phyloP scores from a whole-genome alignment of 1,139 yeast genomes.

The Geotrichum carabidarum region DNA sequence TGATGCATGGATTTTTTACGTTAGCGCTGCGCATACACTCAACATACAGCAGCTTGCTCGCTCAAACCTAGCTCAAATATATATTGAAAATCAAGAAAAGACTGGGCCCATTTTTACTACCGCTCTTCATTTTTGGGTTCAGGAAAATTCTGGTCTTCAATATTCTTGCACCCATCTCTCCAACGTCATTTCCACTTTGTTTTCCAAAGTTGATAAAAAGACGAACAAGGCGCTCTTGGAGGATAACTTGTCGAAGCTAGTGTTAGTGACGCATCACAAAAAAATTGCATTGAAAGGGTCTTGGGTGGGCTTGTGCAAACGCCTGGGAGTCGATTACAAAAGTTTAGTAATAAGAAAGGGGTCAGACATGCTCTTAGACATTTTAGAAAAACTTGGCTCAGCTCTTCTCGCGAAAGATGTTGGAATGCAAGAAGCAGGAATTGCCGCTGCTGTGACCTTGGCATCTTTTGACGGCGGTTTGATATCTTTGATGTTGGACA shows the following conservation, averaged over 20 bases:
- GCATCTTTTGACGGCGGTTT: slow-evolving; percentile 64
- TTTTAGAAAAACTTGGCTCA: slow-evolving; percentile 25
- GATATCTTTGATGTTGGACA: slow-evolving; percentile 44
- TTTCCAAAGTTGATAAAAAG: neutral
- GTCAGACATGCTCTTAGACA: slow-evolving; percentile 38
- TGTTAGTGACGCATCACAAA: slow-evolving; percentile 53
- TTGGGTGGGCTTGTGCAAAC: slow-evolving; percentile 77
- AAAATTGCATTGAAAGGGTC: slow-evolving; percentile 45
- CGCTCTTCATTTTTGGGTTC: slow-evolving; percentile 20
- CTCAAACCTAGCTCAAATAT: slow-evolving; percentile 10
- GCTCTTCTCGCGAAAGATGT: slow-evolving; percentile 5
- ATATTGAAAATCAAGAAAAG: slow-evolving; percentile 2
- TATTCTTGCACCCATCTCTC: neutral
- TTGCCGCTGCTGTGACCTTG: slow-evolving; percentile 56
- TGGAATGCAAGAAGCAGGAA: slow-evolving; percentile 42
- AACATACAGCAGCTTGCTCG: slow-evolving; percentile 29
- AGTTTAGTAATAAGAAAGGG: slow-evolving; percentile 45
- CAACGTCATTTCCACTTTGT: slow-evolving; percentile 8
- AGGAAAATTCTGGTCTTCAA: neutral
- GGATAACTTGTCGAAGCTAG: slow-evolving; percentile 42
- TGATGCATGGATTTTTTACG: slow-evolving; percentile 31
- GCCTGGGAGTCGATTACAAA: slow-evolving; percentile 62
- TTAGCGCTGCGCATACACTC: slow-evolving; percentile 16
- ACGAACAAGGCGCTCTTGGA: slow-evolving; percentile 31
- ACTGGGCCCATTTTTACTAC: slow-evolving; percentile 15